Evolutionary conservation across 1,139 yeast species (phyloP).

Genomic region (Suhomyces wounanorum): DNA sequence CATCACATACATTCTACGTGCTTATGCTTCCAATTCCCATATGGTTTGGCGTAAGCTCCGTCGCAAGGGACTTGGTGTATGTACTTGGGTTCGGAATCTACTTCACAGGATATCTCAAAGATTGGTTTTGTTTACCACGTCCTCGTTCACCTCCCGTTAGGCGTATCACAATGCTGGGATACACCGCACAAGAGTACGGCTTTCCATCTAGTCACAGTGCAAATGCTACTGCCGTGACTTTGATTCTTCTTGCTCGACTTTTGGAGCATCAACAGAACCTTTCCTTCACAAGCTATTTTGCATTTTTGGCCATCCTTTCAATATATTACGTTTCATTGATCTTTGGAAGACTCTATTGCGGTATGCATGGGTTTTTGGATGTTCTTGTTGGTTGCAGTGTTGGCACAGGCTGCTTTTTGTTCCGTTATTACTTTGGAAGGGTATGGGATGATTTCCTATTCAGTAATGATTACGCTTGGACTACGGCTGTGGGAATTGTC

Average conservation of each 20-base stretch:
- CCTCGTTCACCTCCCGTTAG: constrained; percentile 92
- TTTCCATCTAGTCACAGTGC: constrained; percentile 94
- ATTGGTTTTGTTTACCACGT: constrained; percentile 84
- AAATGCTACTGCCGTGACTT: constrained; percentile 80
- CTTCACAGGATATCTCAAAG: constrained; percentile 76
- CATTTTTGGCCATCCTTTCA: constrained; percentile 21
- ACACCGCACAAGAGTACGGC: constrained; percentile 92
- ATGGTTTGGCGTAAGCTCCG: constrained; percentile 72
- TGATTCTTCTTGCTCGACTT: constrained; percentile 42
- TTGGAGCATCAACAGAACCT: constrained; percentile 18
- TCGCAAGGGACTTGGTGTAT: constrained; percentile 71
- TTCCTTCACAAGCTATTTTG: constrained; percentile 8
- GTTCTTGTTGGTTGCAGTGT: constrained; percentile 63
- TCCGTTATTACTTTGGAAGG: constrained; percentile 40
- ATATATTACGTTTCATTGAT: constrained; percentile 68
- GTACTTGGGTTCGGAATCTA: constrained; percentile 86
- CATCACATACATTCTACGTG: constrained; percentile 92
- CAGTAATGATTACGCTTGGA: constrained; percentile 16
- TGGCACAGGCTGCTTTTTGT: constrained; percentile 53
- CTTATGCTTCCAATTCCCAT: constrained; percentile 80
- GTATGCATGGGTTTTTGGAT: constrained; percentile 95
- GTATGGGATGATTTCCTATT: constrained; percentile 44
- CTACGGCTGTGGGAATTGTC: constrained; percentile 32
- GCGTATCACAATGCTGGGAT: constrained; percentile 84
- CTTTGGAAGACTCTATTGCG: constrained; percentile 86